These are phyloP conservation scores for Blastobotrys indianensis DNA, from an alignment of 1,139 yeast species.

Conservation along the genomic window DNA sequence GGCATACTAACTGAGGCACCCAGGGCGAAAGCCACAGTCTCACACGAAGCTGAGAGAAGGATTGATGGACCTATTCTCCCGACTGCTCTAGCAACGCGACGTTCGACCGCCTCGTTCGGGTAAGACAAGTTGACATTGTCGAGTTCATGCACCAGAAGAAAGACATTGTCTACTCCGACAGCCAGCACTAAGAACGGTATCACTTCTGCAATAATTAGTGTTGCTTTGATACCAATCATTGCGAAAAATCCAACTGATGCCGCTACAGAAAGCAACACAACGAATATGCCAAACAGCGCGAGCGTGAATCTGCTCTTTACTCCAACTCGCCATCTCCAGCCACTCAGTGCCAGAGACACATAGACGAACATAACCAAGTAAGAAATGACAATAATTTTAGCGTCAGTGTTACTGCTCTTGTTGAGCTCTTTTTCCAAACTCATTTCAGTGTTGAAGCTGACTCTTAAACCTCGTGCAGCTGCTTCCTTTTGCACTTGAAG, in stretches of 20 bases:
- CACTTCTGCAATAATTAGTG: conserved; percentile 91
- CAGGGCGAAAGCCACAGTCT: conserved; percentile 66
- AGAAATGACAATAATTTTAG: conserved; percentile 62
- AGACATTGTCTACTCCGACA: conserved; percentile 90
- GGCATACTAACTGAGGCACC: conserved; percentile 90
- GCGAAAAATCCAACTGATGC: conserved; percentile 77
- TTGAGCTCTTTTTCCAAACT: conserved; percentile 81
- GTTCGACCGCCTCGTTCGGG: conserved; percentile 43
- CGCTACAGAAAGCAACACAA: conserved; percentile 72
- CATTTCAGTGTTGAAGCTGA: conserved; percentile 75
- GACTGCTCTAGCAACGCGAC: conserved; percentile 57
- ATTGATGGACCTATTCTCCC: conserved; percentile 84
- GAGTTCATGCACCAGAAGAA: conserved; percentile 75
- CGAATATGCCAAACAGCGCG: conserved; percentile 75
- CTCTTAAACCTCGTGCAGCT: conserved; percentile 43
- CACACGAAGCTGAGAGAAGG: conserved; percentile 67
- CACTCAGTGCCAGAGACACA: conserved; percentile 78
- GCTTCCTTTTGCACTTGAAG: conserved; percentile 41
- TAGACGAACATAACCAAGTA: conserved; percentile 86
- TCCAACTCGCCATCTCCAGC: conserved; percentile 37
- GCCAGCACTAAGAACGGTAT: conserved; percentile 93
- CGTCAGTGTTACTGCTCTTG: conserved; percentile 75
- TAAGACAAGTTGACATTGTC: conserved; percentile 46
- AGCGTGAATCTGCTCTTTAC: conserved; percentile 63
- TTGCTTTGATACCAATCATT: conserved; percentile 68